These are phyloP conservation scores for Aegilops longissima DNA, from an alignment of 176 grass and related monocot species.

Conservation along the genomic window DNA sequence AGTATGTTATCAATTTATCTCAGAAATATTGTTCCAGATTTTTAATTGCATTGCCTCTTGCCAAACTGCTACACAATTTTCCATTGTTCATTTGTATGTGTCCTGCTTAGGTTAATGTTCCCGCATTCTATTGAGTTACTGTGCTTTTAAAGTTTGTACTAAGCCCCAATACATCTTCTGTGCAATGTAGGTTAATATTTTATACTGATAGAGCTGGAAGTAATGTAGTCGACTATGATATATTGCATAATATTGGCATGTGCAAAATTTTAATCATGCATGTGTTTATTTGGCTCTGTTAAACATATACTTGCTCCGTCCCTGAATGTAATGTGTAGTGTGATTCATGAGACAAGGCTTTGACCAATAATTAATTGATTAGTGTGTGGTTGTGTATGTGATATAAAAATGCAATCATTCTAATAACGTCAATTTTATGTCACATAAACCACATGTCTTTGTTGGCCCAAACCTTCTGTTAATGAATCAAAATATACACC, in stretches of 20 bases:
- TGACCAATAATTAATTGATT: background rate
- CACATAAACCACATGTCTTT: background rate
- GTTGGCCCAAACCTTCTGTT: background rate
- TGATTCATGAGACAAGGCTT: background rate
- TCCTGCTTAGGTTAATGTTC: background rate
- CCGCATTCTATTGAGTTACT: background rate
- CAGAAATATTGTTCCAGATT: background rate
- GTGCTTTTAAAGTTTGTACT: background rate
- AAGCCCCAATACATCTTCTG: background rate
- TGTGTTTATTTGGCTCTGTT: background rate
- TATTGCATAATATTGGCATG: background rate
- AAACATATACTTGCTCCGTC: background rate
- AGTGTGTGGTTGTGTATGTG: background rate
- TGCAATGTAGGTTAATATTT: background rate
- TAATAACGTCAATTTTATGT: background rate
- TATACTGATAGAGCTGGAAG: constrained; percentile 18
- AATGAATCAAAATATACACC: background rate
- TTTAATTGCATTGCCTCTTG: background rate
- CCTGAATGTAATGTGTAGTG: background rate
- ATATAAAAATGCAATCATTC: background rate
- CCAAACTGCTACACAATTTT: background rate
- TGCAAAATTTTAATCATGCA: background rate
- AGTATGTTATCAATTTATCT: background rate
- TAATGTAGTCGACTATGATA: background rate
- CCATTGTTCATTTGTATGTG: background rate